Base-by-base conservation (phyloP, 345 rosid genomes). In the Hevea brasiliensis region DNA sequence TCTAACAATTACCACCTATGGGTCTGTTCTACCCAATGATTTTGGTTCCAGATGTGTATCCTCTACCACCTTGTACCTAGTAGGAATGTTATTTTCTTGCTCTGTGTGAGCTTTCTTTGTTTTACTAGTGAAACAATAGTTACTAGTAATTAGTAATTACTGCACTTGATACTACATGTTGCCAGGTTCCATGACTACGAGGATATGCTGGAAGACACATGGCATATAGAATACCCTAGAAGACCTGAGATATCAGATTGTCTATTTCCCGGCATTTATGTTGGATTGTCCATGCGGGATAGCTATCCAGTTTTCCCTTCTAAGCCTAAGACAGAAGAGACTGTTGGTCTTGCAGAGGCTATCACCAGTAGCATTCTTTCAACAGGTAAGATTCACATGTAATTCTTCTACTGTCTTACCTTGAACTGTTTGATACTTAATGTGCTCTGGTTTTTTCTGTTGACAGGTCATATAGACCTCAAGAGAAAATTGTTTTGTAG, bases 341-440 rank as follows among this genome's bases (percentile, higher is more conserved):
- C 88, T 76, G 87, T 92, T 77, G 96, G 99, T 78, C 92, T 95
- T 29, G 98, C 99, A 18, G 96, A 95, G 85, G 99, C 97, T 62
- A 88, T 92, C 75, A 79, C 88, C 27, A 81, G 85, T 75, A 95
- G 98, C 85, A 87, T 95, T 75, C 98, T 92, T 77, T 91, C 92
- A 58, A 83, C 90, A 42, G 99, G 99, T 92, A 20, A 85, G 76
- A 76, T 62, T 32, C 37, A 7, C n/a, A 57, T 67, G 27, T 32
- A 40, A 10, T 21, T 74, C 40, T 69, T 72, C 42, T 72, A 3
- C 47, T 15, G 6, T 40, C 65, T 66, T 8, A 61, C 21, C 40
- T 61, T 51, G 51, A 45, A 63, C 40, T 75, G 74, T 60, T 48
- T 67, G 50, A 63, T 65, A 71, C 61, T 45, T 18, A 61, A 47